Percentiles rank a stretch among this genome's conserved stretches.
Evolutionary conservation across 2,329 filamentous ascomycete genomes (phyloP).

Genomic region (Aspergillus unguis): DNA sequence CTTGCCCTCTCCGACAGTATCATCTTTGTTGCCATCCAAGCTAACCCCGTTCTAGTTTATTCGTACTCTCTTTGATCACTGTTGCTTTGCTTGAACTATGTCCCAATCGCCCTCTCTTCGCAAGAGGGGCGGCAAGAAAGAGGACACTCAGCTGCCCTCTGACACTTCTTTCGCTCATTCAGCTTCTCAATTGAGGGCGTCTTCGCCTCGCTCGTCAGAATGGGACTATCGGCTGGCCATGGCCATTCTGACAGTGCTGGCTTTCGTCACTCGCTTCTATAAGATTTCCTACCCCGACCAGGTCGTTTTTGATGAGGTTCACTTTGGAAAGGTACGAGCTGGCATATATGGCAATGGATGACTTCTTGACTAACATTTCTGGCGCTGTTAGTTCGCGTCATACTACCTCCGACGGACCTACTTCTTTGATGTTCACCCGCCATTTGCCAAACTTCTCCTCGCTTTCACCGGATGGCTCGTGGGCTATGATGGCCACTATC

Average conservation of each 20-base stretch:
- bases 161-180: constrained; percentile 23
- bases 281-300: constrained; percentile 92
- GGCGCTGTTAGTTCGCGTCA: constrained; percentile 47
- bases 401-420: constrained; percentile 94
- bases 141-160: constrained; percentile 25
- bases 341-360: constrained; percentile 1
- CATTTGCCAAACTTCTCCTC: constrained; percentile 96
- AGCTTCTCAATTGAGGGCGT: constrained; percentile 11
- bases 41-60: constrained; percentile 13
- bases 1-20: neutral
- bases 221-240: constrained; percentile 82
- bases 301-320: constrained; percentile 98
- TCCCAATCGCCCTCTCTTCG: constrained; percentile 38
- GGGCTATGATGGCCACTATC: constrained; percentile 93
- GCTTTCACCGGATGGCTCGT: constrained; percentile 96
- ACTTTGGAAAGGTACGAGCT: constrained; percentile 88
- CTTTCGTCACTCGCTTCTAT: constrained; percentile 91
- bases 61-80: constrained; percentile 15
- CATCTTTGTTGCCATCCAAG: neutral
- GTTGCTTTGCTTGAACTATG: constrained; percentile 26
- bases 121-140: constrained; percentile 43
- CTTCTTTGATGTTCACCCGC: constrained; percentile 99
- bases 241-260: constrained; percentile 71
- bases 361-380: constrained; percentile 15
- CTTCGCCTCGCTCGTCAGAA: constrained; percentile 50